Conservation (phyloP, 1,139 yeast species). For the Nakaseomyces sp. region DNA sequence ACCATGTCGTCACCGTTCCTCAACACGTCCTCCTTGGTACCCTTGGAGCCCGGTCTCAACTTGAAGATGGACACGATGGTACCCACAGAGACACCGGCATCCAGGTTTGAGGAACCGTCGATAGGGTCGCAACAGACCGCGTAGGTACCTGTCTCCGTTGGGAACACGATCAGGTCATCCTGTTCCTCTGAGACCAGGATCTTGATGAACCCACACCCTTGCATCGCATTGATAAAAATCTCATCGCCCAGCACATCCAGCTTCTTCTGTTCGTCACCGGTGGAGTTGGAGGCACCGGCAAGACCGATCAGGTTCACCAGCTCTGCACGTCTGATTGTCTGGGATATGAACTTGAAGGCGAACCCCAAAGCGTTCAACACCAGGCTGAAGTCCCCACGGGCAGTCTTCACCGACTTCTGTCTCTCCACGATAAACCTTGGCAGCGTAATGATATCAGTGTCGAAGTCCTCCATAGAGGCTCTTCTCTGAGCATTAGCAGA, state of each 20-base stretch:
- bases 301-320: constrained; percentile 85
- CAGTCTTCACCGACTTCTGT: constrained; percentile 62
- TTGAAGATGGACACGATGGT: constrained; percentile 91
- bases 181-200: constrained; percentile 92
- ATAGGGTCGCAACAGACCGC: constrained; percentile 98
- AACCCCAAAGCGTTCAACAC: constrained; percentile 83
- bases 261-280: constrained; percentile 96
- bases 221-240: constrained; percentile 95
- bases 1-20: constrained; percentile 91
- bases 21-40: constrained; percentile 81
- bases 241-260: constrained; percentile 96
- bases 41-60: constrained; percentile 61
- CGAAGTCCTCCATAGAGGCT: constrained; percentile 32
- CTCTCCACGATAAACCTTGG: constrained; percentile 83
- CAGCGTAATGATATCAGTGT: constrained; percentile 85
- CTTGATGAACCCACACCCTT: constrained; percentile 82
- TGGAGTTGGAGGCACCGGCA: constrained; percentile 73
- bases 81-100: constrained; percentile 98
- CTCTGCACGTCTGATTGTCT: constrained; percentile 90
- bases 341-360: constrained; percentile 94
- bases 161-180: constrained; percentile 82
- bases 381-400: constrained; percentile 87
- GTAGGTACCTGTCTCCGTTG: constrained; percentile 72
- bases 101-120: constrained; percentile 93
- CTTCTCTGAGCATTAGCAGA: constrained; percentile 2